Evolutionary conservation across 108 stramenopile species (phyloP), one percentile per base, ranked within the genome.

Genomic region (Stephanodiscus minutulus): DNA sequence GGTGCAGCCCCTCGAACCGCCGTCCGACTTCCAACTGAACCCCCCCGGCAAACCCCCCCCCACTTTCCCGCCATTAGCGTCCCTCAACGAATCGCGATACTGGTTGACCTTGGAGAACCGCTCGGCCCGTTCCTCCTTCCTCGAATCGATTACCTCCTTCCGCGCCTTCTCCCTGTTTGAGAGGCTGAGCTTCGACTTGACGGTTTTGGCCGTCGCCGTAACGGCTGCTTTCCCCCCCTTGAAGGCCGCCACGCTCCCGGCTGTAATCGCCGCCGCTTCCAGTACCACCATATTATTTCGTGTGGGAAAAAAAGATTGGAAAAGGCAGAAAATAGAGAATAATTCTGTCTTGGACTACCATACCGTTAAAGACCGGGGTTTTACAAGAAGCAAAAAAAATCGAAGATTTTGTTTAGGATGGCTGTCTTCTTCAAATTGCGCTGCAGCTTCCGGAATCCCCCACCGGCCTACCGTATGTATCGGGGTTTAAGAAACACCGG

Each of bases 211-310:
- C 15, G 79, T 68, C 17, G 58, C 72, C 22, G 62, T 59, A 2
- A 27, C 62, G 24, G 79, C 79, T 4, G 53, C 72, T 35, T 80
- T 73, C 11, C 79, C 79, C 22, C 79, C 79, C 35, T 80, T 68
- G 63, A 68, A 80, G 39, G 79, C 79, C 25, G 79, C 79, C 8
- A 80, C 60, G 58, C 79, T 54, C 1, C 79, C 72, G 33, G 79
- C 79, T 35, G 79, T 80, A 58, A 80, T 80, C 60, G 79, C 79
- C 20, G 79, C 79, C 28, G 79, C 79, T 60, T 64, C 72, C 0
- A 80, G 25, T 1, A 80, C 67, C 9, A 80, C 79, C 79, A 73
- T 22, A 33, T 33, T 33, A 33, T 33, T 33, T 33, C 31, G 31
- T n/a, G n/a, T n/a, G n/a, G n/a, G n/a, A n/a, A n/a, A n/a, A n/a